These are phyloP conservation scores for Cenococcum geophilum DNA, from an alignment of 495 filamentous ascomycete genomes.

Conservation along the genomic window DNA sequence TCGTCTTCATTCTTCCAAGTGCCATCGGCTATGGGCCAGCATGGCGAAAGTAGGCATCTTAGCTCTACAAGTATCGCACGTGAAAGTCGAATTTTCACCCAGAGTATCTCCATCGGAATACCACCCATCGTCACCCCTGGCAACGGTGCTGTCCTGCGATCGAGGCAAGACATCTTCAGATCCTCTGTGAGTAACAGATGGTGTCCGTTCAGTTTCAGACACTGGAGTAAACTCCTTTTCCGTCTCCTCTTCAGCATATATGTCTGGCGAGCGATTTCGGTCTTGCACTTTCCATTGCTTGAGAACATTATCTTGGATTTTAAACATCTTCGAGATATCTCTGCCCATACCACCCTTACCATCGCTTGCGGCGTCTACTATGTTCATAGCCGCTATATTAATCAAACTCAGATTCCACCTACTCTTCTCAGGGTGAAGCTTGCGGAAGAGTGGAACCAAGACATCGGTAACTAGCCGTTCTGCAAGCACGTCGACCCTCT, in stretches of 20 bases:
- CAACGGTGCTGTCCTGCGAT: constrained; percentile 31
- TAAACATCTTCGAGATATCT: constrained; percentile 41
- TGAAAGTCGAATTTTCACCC: constrained; percentile 34
- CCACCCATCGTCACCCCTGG: constrained; percentile 39
- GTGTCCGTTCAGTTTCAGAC: background rate
- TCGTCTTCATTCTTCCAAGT: constrained; percentile 41
- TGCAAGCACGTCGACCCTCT: constrained; percentile 51
- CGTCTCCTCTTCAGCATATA: constrained; percentile 10
- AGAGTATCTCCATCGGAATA: constrained; percentile 41
- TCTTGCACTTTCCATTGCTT: constrained; percentile 57
- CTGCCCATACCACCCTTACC: constrained; percentile 36
- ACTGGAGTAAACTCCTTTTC: background rate
- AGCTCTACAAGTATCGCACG: constrained; percentile 56
- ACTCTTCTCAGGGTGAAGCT: constrained; percentile 59
- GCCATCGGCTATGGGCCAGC: constrained; percentile 66
- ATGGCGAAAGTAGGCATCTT: constrained; percentile 66
- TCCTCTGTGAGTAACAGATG: background rate
- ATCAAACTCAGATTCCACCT: constrained; percentile 76
- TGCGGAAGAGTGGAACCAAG: constrained; percentile 63
- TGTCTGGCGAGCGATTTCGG: constrained; percentile 33
- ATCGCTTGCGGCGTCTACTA: constrained; percentile 55
- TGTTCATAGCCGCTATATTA: constrained; percentile 83
- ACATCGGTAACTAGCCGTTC: constrained; percentile 63
- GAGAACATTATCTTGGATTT: constrained; percentile 56
- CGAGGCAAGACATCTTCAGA: constrained; percentile 24